Evolutionary conservation across 129 eudicot species (phyloP).

Genomic region (Flaveria brownii): DNA sequence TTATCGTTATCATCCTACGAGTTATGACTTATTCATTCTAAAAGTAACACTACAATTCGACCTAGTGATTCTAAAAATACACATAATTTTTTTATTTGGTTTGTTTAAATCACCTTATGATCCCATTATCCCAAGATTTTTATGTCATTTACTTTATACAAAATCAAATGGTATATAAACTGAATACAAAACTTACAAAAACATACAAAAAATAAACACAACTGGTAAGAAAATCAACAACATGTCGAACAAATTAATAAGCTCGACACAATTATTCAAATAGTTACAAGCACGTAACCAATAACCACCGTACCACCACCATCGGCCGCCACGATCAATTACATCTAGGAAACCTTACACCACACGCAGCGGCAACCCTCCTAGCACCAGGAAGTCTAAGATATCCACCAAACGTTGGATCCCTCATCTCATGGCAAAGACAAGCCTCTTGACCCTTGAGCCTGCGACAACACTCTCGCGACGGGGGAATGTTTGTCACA

Average conservation of each 20-base stretch:
- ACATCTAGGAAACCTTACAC: not conserved
- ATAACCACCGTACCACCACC: not conserved
- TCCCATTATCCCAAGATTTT: too few relatives aligned
- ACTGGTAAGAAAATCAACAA: not conserved
- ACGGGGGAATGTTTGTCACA: not conserved
- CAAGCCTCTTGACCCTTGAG: conserved; percentile 9
- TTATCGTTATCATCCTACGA: too few relatives aligned
- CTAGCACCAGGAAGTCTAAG: conserved; percentile 12
- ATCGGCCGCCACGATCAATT: not conserved
- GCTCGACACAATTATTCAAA: not conserved
- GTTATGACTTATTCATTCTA: too few relatives aligned
- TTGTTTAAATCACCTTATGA: too few relatives aligned
- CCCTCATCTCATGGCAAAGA: not conserved
- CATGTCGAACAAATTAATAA: not conserved
- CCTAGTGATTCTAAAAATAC: too few relatives aligned
- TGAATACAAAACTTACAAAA: too few relatives aligned
- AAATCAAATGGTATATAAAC: too few relatives aligned
- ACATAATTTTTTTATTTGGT: too few relatives aligned
- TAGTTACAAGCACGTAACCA: not conserved
- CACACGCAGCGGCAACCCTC: not conserved
- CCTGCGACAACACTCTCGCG: conserved; percentile 5
- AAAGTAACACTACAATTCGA: too few relatives aligned
- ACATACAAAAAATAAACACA: too few relatives aligned
- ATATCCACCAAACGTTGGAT: not conserved
- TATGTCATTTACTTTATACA: too few relatives aligned